Conservation (phyloP, 2,329 filamentous ascomycete genomes). For the Chaetomiaceae sp. region DNA sequence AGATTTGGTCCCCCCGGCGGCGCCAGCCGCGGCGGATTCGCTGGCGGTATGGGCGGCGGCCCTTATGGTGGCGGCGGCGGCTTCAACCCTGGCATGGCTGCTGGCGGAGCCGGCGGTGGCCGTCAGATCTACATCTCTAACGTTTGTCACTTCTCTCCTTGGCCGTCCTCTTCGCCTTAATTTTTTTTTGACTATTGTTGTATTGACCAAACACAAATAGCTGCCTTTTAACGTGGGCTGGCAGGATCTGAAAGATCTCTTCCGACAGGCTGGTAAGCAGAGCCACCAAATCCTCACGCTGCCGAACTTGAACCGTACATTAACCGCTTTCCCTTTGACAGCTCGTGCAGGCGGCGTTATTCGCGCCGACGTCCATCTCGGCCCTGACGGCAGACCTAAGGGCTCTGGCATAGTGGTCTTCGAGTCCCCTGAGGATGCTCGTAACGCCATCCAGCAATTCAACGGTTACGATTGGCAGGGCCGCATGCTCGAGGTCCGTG, state of each 20-base stretch:
- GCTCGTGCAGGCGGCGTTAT: constrained; percentile 73
- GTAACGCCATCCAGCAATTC: constrained; percentile 94
- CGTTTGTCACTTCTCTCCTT: constrained; percentile 60
- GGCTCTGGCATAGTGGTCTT: constrained; percentile 97
- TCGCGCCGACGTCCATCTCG: constrained; percentile 90
- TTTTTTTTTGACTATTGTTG: not conserved
- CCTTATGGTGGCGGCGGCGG: constrained; percentile 51
- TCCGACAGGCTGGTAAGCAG: constrained; percentile 89
- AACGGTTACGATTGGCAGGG: constrained; percentile 99
- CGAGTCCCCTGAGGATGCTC: constrained; percentile 89
- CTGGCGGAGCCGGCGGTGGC: constrained; percentile 55
- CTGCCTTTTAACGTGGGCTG: constrained; percentile 96
- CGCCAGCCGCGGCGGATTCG: constrained; percentile 58
- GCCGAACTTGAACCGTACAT: not conserved
- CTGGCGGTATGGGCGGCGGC: constrained; percentile 46
- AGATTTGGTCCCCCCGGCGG: constrained; percentile 79
- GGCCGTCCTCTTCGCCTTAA: not conserved
- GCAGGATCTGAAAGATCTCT: constrained; percentile 98
- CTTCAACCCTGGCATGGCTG: constrained; percentile 51
- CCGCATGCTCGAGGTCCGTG: constrained; percentile 85
- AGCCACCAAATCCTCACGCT: not conserved
- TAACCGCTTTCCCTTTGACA: constrained; percentile 27
- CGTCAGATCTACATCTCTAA: constrained; percentile 97
- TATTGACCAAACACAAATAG: constrained; percentile 46
- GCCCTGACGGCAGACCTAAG: constrained; percentile 89